Evolutionary conservation across 345 rosid genomes (phyloP).

Genomic region (Passiflora organensis): DNA sequence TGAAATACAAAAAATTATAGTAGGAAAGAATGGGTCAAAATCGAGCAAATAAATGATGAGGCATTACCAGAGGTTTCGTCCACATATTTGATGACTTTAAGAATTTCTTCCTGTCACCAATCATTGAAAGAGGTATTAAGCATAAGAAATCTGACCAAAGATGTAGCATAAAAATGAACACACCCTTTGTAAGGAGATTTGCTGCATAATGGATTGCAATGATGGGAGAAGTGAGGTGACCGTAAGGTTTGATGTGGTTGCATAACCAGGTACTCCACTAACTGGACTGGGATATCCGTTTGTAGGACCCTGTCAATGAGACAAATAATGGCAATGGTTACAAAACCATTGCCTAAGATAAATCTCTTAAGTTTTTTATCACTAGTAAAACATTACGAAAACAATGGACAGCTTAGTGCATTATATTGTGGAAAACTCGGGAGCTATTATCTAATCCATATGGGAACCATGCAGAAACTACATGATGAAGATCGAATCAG

Average conservation of each 20-base stretch:
- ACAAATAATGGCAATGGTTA: constrained; percentile 30
- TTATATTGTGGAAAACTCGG: neutral
- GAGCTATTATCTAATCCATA: neutral
- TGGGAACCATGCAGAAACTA: neutral
- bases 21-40: constrained; percentile 1
- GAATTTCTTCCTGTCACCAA: constrained; percentile 81
- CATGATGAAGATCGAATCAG: too few relatives aligned
- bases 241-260: constrained; percentile 40
- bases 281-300: constrained; percentile 41
- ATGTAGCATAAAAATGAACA: constrained; percentile 1
- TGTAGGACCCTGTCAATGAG: constrained; percentile 52
- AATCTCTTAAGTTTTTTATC: constrained; percentile 25
- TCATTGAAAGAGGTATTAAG: constrained; percentile 5
- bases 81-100: constrained; percentile 66
- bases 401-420: neutral
- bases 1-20: constrained; percentile 15
- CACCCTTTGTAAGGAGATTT: constrained; percentile 77
- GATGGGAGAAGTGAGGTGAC: constrained; percentile 57
- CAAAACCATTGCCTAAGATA: constrained; percentile 31
- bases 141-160: neutral
- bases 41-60: neutral
- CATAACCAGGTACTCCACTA: constrained; percentile 38
- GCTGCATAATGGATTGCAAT: constrained; percentile 76
- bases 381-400: constrained; percentile 7
- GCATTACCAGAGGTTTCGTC: constrained; percentile 78